Evolutionary conservation across 768 basidiomycete species (phyloP).

Genomic region (Tulasnella sp.): DNA sequence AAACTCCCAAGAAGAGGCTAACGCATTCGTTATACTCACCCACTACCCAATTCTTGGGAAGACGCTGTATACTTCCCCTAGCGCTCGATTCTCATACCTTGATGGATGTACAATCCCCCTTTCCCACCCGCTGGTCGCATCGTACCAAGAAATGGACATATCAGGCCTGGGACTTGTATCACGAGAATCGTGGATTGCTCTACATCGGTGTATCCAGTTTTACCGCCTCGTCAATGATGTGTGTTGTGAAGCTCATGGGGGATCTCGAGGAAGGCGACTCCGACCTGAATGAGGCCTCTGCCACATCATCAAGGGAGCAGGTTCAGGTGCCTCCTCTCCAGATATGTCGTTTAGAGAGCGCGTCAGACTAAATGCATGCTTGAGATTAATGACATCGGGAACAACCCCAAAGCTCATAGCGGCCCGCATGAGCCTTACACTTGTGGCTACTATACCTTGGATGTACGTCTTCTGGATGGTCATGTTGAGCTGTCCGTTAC

Average conservation of each 20-base stretch:
- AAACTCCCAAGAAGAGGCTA: too few species aligned
- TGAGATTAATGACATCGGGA: background rate
- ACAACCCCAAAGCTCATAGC: slow-evolving; percentile 14
- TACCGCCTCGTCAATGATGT: background rate
- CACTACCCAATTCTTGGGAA: too few species aligned
- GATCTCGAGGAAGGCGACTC: background rate
- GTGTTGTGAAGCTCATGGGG: slow-evolving; percentile 8
- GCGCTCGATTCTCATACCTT: too few species aligned
- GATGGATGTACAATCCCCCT: too few species aligned
- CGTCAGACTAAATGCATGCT: too few species aligned
- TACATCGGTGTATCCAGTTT: slow-evolving; percentile 3
- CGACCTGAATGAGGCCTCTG: background rate
- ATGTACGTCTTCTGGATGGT: slow-evolving; percentile 1
- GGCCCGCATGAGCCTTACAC: slow-evolving; percentile 1
- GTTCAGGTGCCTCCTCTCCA: background rate
- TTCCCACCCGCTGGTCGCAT: too few species aligned
- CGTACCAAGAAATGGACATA: too few species aligned
- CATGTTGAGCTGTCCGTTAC: too few species aligned
- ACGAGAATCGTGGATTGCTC: slow-evolving; percentile 3
- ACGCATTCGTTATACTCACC: too few species aligned
- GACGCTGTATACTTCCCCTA: too few species aligned
- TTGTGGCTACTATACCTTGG: background rate
- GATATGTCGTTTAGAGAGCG: background rate
- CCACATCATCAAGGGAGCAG: background rate
- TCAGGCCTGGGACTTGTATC: slow-evolving; percentile 2